Conservation (phyloP, 495 filamentous ascomycete species). For the Ascobolus immersus region DNA sequence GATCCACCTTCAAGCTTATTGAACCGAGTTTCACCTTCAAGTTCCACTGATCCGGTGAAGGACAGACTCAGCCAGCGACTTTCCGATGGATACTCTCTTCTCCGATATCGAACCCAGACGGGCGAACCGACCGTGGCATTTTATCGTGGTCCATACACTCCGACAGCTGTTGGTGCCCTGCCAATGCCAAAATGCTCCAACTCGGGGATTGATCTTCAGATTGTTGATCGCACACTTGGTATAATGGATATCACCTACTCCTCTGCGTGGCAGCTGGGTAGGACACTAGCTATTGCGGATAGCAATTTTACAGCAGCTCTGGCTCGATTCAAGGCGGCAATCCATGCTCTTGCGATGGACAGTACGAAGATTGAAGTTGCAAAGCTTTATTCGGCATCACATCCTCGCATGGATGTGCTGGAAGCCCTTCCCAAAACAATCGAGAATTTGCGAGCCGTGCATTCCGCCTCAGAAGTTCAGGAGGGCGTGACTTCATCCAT, state of each 20-base stretch:
- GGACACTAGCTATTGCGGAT: conserved; percentile 8
- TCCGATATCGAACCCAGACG: conserved; percentile 15
- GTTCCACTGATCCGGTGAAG: too few species aligned
- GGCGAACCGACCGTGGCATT: conserved; percentile 22
- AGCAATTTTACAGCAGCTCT: conserved; percentile 7
- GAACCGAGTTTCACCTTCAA: not conserved
- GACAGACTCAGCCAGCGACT: conserved; percentile 6
- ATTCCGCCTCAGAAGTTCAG: too few species aligned
- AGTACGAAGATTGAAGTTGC: too few species aligned
- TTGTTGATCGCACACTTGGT: conserved; percentile 20
- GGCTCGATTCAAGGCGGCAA: too few species aligned
- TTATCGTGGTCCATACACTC: conserved; percentile 20
- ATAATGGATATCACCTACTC: conserved; percentile 27
- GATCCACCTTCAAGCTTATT: not conserved
- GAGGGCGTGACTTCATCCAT: too few species aligned
- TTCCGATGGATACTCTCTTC: conserved; percentile 20
- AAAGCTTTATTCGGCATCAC: too few species aligned
- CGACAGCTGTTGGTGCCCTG: conserved; percentile 5
- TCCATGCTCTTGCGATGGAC: too few species aligned
- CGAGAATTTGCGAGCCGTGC: too few species aligned
- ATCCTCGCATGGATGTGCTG: too few species aligned
- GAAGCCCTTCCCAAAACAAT: too few species aligned
- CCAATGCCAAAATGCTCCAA: not conserved
- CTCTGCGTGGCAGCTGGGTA: conserved; percentile 24
- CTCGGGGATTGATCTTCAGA: conserved; percentile 16